Evolutionary conservation across 2,329 filamentous ascomycete species (phyloP).

Genomic region (Thelonectria olida): DNA sequence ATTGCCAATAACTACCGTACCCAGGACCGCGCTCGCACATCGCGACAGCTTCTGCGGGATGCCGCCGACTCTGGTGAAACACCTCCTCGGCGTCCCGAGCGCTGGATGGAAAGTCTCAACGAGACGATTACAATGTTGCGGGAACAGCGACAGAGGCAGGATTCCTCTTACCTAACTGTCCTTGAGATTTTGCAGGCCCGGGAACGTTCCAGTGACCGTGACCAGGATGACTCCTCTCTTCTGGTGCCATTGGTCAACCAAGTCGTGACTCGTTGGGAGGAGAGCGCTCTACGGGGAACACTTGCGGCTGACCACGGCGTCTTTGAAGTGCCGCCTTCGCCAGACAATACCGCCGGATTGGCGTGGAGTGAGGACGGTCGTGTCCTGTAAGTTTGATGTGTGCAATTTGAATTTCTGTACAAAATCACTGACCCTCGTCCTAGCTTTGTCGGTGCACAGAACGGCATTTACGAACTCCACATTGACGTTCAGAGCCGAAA

Average conservation of each 20-base stretch:
- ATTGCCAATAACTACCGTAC: constrained; percentile 49
- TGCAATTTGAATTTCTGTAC: too few relatives aligned
- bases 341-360: constrained; percentile 69
- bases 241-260: constrained; percentile 50
- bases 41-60: constrained; percentile 46
- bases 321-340: constrained; percentile 55
- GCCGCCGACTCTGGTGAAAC: constrained; percentile 30
- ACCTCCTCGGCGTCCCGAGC: constrained; percentile 38
- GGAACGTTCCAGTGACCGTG: constrained; percentile 43
- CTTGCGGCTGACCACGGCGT: constrained; percentile 49
- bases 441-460: constrained; percentile 72
- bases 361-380: constrained; percentile 70
- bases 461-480: constrained; percentile 79
- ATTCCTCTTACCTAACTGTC: constrained; percentile 48
- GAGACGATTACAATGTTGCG: constrained; percentile 49
- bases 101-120: constrained; percentile 46
- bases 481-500: constrained; percentile 72
- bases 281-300: constrained; percentile 46
- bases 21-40: constrained; percentile 45
- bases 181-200: constrained; percentile 50
- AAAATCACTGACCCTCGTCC: constrained; percentile 29
- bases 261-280: constrained; percentile 49
- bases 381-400: constrained; percentile 59
- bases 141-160: constrained; percentile 48
- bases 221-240: constrained; percentile 48